Evolutionary conservation across 495 filamentous ascomycete genomes (phyloP), one percentile per base, ranked within the genome.

Genomic region (Penicillium fimorum): DNA sequence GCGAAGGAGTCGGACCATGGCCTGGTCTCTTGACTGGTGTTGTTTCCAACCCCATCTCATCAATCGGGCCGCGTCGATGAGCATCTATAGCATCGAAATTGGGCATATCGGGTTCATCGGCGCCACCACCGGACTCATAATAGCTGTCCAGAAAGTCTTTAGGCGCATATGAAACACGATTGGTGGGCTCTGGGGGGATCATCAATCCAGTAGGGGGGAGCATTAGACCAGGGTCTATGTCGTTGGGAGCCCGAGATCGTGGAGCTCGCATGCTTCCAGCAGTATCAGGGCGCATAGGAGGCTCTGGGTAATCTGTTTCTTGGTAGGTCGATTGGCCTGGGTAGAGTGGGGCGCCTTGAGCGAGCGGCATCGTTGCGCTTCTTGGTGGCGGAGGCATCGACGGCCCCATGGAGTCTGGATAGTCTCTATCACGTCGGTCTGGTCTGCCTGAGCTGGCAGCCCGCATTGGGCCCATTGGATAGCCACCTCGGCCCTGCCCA

Each of bases 81-180:
- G 74, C 49, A 2, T 72, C 54, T 3, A 85, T 76, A 3, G 82
- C 80, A 73, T 92, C 87, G 56, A 93, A 93, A 63, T 91, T 84
- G 3, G 88, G 89, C 73, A 86, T 85, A 12, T 91, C 87, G 5
- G 69, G 70, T 27, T 76, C 75, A 38, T 75, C 75, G 1, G 64
- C 24, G n/a, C 49, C 53, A 20, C 55, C 64, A 5, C 66, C 54
- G 38, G 42, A 18, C 41, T 68, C 70, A 47, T 72, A 77, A 48
- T 77, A 77, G 47, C 67, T 75, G 32, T 77, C 74, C 51, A 77
- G 47, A 37, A 77, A 64, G 2, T 71, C 74, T 24, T 67, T 70
- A 8, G 67, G 62, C 17, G 62, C 63, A 37, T 71, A 69, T 18
- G 66, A 69, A 27, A 66, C 59, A 5, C 66, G 63, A 32, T 58